phyloP scores from a whole-genome alignment of 345 rosid species.

The Odontarrhena argentea region DNA sequence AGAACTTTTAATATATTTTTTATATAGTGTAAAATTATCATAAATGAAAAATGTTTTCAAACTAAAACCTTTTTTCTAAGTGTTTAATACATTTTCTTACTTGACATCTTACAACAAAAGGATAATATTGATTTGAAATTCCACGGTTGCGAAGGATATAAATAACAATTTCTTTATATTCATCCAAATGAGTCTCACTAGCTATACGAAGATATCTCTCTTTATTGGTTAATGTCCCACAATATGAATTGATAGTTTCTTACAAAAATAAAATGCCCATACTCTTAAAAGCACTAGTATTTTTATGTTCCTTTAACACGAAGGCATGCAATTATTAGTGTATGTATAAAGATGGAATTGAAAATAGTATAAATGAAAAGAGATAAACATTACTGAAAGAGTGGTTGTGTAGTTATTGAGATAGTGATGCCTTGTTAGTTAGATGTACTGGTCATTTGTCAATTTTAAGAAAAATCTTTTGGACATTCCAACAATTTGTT shows the following conservation, averaged over 20 bases:
- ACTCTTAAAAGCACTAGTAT: not conserved
- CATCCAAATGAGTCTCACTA: too few species aligned
- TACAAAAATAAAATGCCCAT: not conserved
- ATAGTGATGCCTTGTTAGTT: slow-evolving; percentile 39
- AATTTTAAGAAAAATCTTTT: slow-evolving; percentile 25
- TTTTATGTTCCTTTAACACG: not conserved
- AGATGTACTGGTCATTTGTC: slow-evolving; percentile 40
- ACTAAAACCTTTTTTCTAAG: too few species aligned
- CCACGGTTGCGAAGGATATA: too few species aligned
- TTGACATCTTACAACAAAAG: too few species aligned
- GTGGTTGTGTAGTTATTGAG: slow-evolving; percentile 40
- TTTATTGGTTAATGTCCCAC: not conserved
- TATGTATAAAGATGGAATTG: not conserved
- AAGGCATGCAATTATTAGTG: slow-evolving; percentile 23
- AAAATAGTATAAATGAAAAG: not conserved
- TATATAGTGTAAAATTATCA: too few species aligned
- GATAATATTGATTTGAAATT: too few species aligned
- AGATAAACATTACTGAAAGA: slow-evolving; percentile 18
- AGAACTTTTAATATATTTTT: too few species aligned
- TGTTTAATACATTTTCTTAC: too few species aligned
- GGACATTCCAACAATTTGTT: slow-evolving; percentile 23
- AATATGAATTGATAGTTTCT: not conserved
- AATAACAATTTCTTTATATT: too few species aligned
- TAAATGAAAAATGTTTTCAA: too few species aligned
- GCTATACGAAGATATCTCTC: too few species aligned